Evolutionary conservation across 805 yeast genomes (phyloP).

Genomic region (Nakazawaea pomicola): DNA sequence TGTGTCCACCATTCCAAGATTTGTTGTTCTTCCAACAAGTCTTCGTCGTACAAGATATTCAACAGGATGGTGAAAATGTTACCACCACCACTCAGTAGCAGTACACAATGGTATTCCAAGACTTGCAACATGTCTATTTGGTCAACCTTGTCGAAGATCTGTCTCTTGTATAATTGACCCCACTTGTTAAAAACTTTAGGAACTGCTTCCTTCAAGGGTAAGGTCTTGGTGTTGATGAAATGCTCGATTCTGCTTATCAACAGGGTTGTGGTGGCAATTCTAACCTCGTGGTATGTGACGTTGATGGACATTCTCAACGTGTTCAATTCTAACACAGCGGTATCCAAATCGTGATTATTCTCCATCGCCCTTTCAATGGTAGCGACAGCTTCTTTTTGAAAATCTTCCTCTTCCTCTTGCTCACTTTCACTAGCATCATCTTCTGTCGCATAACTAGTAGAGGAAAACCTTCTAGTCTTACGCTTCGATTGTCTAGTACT

Average conservation of each 20-base stretch:
- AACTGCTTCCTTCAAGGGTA: conserved; percentile 72
- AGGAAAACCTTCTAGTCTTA: conserved; percentile 32
- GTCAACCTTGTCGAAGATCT: conserved; percentile 77
- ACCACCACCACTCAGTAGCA: conserved; percentile 43
- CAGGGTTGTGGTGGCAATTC: conserved; percentile 74
- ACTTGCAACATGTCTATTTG: conserved; percentile 63
- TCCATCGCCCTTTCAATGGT: conserved; percentile 90
- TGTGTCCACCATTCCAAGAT: conserved; percentile 79
- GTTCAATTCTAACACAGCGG: conserved; percentile 87
- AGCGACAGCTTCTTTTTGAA: conserved; percentile 85
- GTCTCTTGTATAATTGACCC: conserved; percentile 78
- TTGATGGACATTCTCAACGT: conserved; percentile 97
- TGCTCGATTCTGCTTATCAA: conserved; percentile 65
- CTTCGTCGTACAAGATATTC: conserved; percentile 70
- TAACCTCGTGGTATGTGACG: conserved; percentile 89
- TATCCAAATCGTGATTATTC: conserved; percentile 88
- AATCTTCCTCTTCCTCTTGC: conserved; percentile 63
- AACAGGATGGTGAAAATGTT: conserved; percentile 49
- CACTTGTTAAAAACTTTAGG: conserved; percentile 72
- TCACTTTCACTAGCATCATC: conserved; percentile 25
- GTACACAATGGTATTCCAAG: conserved; percentile 40
- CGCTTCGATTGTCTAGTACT: conserved; percentile 35
- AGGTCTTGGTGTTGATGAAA: conserved; percentile 70
- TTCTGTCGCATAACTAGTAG: conserved; percentile 23
- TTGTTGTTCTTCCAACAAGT: conserved; percentile 75